phyloP scores from a whole-genome alignment of 371 early-diverging fungal genomes.

The Mucor velutinosus region DNA sequence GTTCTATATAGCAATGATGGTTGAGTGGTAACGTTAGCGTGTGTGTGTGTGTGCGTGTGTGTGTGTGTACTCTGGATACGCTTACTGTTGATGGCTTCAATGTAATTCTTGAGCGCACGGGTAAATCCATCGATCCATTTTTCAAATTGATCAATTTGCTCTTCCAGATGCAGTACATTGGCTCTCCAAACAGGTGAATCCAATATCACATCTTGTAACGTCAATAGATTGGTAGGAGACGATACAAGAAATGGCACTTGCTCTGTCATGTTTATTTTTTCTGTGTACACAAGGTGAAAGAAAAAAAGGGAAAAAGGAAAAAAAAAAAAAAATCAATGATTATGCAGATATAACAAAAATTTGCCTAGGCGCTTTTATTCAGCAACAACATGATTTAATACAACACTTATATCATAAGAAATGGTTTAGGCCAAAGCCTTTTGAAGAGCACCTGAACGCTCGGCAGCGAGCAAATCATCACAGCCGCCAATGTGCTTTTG shows the following conservation, averaged over 20 bases:
- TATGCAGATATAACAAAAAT: neutral
- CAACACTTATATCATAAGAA: too few species aligned
- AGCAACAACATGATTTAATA: too few species aligned
- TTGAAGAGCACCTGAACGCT: constrained; percentile 58
- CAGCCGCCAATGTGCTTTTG: constrained; percentile 82
- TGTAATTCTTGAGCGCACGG: constrained; percentile 40
- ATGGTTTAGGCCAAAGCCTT: constrained; percentile 39
- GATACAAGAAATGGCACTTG: constrained; percentile 8
- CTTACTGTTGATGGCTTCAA: constrained; percentile 49
- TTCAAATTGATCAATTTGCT: constrained; percentile 68
- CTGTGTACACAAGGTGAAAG: too few species aligned
- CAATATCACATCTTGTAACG: constrained; percentile 51
- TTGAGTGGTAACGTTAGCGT: neutral
- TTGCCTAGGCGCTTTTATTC: neutral
- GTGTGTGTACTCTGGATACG: neutral
- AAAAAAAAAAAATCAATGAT: neutral
- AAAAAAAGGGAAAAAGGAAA: neutral
- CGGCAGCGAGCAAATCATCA: constrained; percentile 58
- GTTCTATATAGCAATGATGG: constrained; percentile 21
- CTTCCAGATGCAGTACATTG: constrained; percentile 63
- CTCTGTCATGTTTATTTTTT: neutral
- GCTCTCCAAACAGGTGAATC: constrained; percentile 74
- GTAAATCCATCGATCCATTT: constrained; percentile 64
- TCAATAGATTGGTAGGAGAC: constrained; percentile 30
- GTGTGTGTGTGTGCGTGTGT: neutral